A percentile compares a stretch with the other conserved stretches of the same genome.
These are phyloP conservation scores for Xylaria bambusicola DNA, from an alignment of 495 filamentous ascomycete species.

Conservation along the genomic window DNA sequence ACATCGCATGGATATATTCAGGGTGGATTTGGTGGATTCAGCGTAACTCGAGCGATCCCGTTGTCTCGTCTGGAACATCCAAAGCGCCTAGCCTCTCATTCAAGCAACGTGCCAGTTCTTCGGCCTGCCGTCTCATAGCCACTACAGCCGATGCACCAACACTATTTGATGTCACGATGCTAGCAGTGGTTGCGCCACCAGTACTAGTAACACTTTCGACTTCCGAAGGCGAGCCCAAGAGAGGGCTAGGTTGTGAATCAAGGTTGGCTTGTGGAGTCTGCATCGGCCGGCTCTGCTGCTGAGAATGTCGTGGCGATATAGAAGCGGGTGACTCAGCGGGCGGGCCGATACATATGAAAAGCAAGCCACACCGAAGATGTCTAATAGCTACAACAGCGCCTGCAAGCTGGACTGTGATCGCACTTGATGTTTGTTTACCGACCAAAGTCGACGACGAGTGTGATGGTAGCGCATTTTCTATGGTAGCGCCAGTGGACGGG, in stretches of 20 bases:
- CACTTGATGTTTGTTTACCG: constrained; percentile 18
- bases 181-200: constrained; percentile 34
- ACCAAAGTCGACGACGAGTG: background rate
- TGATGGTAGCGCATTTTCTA: constrained; percentile 22
- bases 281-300: constrained; percentile 23
- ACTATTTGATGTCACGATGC: constrained; percentile 26
- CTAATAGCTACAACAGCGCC: constrained; percentile 51
- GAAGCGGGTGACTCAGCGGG: constrained; percentile 13
- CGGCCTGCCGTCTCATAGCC: constrained; percentile 47
- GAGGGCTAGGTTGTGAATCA: constrained; percentile 22
- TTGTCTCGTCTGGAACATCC: constrained; percentile 45
- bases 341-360: constrained; percentile 58
- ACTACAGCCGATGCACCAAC: constrained; percentile 34
- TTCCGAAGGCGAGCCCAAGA: constrained; percentile 39
- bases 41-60: constrained; percentile 32
- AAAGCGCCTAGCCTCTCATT: constrained; percentile 45
- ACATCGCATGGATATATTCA: too few relatives aligned
- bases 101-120: constrained; percentile 49
- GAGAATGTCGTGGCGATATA: constrained; percentile 3
- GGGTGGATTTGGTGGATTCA: too few relatives aligned
- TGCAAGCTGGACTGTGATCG: constrained; percentile 51
- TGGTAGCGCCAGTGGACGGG: constrained; percentile 17
- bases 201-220: constrained; percentile 35
- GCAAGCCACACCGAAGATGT: constrained; percentile 48
- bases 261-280: constrained; percentile 12